phyloP scores from a whole-genome alignment of 164 flowering plant genomes.

The Berberis vulgaris region DNA sequence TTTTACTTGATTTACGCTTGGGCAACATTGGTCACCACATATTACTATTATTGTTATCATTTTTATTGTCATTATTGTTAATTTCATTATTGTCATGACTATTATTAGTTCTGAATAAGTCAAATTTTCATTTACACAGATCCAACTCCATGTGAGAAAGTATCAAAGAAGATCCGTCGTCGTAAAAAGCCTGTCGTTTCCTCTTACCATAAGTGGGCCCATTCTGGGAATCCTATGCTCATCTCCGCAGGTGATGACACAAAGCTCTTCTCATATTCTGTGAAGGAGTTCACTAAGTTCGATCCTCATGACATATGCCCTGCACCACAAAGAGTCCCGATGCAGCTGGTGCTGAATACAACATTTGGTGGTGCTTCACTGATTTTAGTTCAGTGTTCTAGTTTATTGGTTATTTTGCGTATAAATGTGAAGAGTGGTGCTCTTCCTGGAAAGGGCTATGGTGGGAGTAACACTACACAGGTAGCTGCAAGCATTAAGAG shows the following conservation, averaged over 20 bases:
- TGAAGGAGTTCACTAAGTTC: conserved; percentile 67
- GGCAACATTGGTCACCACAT: too few relatives aligned
- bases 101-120: too few relatives aligned
- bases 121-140: conserved; percentile 27
- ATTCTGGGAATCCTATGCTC: conserved; percentile 94
- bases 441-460: conserved; percentile 20
- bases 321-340: conserved; percentile 84
- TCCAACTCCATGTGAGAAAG: conserved; percentile 35
- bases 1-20: too few relatives aligned
- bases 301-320: conserved; percentile 98
- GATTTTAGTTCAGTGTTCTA: conserved; percentile 63
- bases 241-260: conserved; percentile 97
- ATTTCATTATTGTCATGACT: too few relatives aligned
- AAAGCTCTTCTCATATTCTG: conserved; percentile 90
- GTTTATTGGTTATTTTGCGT: conserved; percentile 41
- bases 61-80: too few relatives aligned
- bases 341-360: conserved; percentile 58
- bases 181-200: conserved; percentile 48
- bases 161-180: conserved; percentile 38
- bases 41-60: too few relatives aligned
- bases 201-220: conserved; percentile 92
- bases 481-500: conserved; percentile 59
- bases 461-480: conserved; percentile 35
- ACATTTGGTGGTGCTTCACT: conserved; percentile 34
- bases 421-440: conserved; percentile 28